These are phyloP conservation scores for Nothophytophthora sp. DNA, from an alignment of 352 stramenopile species.

Conservation along the genomic window DNA sequence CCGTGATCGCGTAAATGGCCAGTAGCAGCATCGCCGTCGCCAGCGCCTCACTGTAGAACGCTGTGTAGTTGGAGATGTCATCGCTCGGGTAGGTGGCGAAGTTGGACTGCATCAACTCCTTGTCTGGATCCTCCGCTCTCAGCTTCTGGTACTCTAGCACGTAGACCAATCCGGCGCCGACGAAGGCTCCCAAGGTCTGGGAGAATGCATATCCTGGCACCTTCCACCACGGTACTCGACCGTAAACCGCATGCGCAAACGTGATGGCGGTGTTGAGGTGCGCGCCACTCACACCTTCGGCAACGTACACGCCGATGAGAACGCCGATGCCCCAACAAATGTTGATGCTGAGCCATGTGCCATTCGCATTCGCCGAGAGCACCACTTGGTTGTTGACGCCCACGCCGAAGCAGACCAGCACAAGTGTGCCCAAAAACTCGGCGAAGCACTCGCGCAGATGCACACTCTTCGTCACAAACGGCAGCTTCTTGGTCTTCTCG, in stretches of 20 bases:
- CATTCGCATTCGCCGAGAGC: constrained; percentile 39
- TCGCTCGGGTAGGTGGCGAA: constrained; percentile 52
- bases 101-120: constrained; percentile 31
- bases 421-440: constrained; percentile 54
- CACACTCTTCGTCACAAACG: constrained; percentile 27
- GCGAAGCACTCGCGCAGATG: constrained; percentile 51
- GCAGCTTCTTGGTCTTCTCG: constrained; percentile 18
- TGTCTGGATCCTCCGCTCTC: constrained; percentile 38
- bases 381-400: constrained; percentile 59
- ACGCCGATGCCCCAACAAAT: constrained; percentile 66
- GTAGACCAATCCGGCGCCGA: constrained; percentile 40
- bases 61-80: constrained; percentile 38
- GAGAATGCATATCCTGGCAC: constrained; percentile 36
- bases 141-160: constrained; percentile 48
- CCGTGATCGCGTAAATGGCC: constrained; percentile 55
- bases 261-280: constrained; percentile 62
- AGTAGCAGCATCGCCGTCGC: constrained; percentile 47
- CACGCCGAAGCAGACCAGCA: constrained; percentile 49
- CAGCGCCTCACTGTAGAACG: constrained; percentile 60
- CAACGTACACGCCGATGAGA: constrained; percentile 50
- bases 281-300: constrained; percentile 44
- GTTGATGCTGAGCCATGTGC: constrained; percentile 65
- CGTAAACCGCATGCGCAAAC: constrained; percentile 47
- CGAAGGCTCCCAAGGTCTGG: constrained; percentile 44
- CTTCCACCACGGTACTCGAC: constrained; percentile 46